A percentile compares a stretch with the other conserved stretches of the same genome.
Evolutionary conservation across 208 protist genomes (phyloP).

Genomic region (Leishmania braziliensis): DNA sequence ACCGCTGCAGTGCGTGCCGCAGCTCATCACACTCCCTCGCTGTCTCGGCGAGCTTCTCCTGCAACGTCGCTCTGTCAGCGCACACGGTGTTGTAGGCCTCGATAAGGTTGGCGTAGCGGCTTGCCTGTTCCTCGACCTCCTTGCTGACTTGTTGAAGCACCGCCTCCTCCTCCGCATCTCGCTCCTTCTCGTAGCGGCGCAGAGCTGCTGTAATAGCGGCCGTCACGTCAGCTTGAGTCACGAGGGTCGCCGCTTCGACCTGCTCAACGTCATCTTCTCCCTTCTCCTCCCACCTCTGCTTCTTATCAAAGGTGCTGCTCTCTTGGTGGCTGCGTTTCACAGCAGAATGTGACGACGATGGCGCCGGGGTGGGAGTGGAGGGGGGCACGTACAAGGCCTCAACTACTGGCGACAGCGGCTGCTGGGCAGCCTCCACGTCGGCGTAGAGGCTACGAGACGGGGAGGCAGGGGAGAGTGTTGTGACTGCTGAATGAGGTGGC

Average conservation of each 20-base stretch:
- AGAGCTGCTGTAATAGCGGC: conserved; percentile 38
- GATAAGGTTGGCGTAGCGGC: conserved; percentile 42
- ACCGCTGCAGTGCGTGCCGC: conserved; percentile 30
- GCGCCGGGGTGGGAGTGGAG: not conserved
- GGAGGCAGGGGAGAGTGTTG: conserved; percentile 5
- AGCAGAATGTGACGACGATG: not conserved
- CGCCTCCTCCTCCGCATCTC: conserved; percentile 73
- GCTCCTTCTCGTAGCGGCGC: conserved; percentile 54
- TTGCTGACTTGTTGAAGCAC: conserved; percentile 64
- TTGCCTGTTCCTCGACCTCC: conserved; percentile 67
- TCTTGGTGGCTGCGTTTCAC: not conserved
- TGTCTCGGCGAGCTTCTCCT: conserved; percentile 28
- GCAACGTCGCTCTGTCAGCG: conserved; percentile 32
- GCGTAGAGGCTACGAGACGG: conserved; percentile 43
- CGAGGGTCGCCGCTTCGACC: conserved; percentile 15
- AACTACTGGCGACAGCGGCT: not conserved
- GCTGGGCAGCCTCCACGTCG: conserved; percentile 38
- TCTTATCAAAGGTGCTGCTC: not conserved
- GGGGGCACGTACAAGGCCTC: not conserved
- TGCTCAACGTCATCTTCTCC: not conserved
- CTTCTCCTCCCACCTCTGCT: not conserved
- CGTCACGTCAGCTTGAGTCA: conserved; percentile 46
- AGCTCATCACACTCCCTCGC: conserved; percentile 25
- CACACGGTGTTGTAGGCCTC: conserved; percentile 25
- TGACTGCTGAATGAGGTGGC: not conserved